These are phyloP conservation scores for Cyberlindnera petersonii DNA, from an alignment of 805 yeast genomes.

Conservation along the genomic window DNA sequence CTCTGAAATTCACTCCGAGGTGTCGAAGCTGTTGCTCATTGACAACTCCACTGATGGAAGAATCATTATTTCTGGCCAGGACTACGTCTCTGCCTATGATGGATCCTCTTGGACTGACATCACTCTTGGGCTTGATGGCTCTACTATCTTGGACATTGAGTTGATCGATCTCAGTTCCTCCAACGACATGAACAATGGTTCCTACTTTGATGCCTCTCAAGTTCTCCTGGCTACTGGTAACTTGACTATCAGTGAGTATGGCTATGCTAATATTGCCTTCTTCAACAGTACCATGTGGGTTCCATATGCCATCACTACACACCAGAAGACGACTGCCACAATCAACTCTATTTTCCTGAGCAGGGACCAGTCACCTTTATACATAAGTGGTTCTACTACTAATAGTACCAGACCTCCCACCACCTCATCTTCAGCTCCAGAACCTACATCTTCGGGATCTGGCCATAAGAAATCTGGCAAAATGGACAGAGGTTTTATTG, in stretches of 20 bases:
- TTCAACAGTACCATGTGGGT: conserved; percentile 65
- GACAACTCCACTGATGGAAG: conserved; percentile 41
- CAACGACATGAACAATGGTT: conserved; percentile 30
- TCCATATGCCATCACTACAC: conserved; percentile 52
- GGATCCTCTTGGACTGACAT: conserved; percentile 46
- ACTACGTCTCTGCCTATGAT: conserved; percentile 37
- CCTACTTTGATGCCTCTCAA: conserved; percentile 40
- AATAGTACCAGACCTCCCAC: conserved; percentile 19
- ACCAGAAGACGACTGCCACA: conserved; percentile 21
- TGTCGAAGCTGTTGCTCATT: conserved; percentile 43
- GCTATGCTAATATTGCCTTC: conserved; percentile 55
- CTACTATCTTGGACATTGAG: conserved; percentile 43
- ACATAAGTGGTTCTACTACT: conserved; percentile 27
- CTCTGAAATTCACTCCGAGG: conserved; percentile 19
- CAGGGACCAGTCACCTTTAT: conserved; percentile 34
- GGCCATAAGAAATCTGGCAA: conserved; percentile 19
- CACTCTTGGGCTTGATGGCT: conserved; percentile 31
- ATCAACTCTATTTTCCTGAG: conserved; percentile 34
- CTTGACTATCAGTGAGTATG: conserved; percentile 46
- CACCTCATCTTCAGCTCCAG: conserved; percentile 18
- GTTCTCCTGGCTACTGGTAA: conserved; percentile 57
- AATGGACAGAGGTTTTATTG: conserved; percentile 56
- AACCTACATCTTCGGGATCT: conserved; percentile 14
- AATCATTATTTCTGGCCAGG: conserved; percentile 39
- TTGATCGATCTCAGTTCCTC: conserved; percentile 35